Evolutionary conservation across 1,139 yeast genomes (phyloP).

Genomic region (Debaryomyces subglobosus): DNA sequence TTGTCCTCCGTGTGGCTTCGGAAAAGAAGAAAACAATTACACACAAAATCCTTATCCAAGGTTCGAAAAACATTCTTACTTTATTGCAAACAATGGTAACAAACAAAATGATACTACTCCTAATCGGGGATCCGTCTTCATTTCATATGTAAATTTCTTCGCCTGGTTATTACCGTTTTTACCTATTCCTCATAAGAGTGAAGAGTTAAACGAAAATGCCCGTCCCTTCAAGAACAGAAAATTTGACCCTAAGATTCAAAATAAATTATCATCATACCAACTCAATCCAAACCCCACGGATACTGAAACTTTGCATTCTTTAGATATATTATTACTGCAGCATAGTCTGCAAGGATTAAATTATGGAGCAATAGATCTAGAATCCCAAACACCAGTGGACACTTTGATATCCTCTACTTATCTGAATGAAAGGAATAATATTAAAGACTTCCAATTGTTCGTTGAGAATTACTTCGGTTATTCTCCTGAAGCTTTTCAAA

Average conservation of each 20-base stretch:
- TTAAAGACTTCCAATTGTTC: neutral
- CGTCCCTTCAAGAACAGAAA: slow-evolving; percentile 12
- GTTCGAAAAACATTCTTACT: neutral
- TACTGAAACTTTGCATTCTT: neutral
- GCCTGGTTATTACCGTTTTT: slow-evolving; percentile 26
- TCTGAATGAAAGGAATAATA: neutral
- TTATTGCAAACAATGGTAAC: neutral
- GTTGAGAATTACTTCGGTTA: neutral
- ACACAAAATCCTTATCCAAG: neutral
- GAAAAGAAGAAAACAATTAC: neutral
- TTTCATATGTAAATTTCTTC: slow-evolving; percentile 21
- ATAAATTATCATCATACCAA: slow-evolving; percentile 9
- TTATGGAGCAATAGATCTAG: slow-evolving; percentile 7
- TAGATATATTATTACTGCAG: neutral
- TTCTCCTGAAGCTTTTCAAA: neutral
- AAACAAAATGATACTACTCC: neutral
- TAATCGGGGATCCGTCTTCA: neutral
- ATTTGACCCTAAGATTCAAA: slow-evolving; percentile 9
- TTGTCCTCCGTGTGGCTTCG: neutral
- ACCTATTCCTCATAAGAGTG: neutral
- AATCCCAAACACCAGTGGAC: neutral
- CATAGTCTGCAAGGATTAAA: neutral
- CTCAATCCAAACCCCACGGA: neutral
- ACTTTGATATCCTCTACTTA: neutral
- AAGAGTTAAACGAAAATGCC: slow-evolving; percentile 17